Base-by-base conservation (phyloP, 768 basidiomycete species). In the Pisolithus marmoratus region DNA sequence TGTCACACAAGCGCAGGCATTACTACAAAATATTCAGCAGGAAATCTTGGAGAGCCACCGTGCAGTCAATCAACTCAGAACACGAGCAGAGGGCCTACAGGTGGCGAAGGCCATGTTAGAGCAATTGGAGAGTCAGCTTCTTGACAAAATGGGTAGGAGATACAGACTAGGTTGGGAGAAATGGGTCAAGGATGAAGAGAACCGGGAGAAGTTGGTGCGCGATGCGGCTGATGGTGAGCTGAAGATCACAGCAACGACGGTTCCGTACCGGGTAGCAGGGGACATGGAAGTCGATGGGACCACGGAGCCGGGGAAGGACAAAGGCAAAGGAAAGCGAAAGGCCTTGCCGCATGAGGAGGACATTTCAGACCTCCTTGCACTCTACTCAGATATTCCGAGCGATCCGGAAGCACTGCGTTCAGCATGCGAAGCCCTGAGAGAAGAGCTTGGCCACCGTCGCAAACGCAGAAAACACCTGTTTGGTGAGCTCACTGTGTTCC, bases 161-260 rank as follows among this genome's bases (percentile, higher is more conserved):
- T 92, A 91, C 71, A 79, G 89, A 46, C 63, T 87, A 23, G 95
- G 94, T 2, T 97, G 88, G 85, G 91, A 95, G 65, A 90, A 88
- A 60, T 98, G 95, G 94, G 71, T 89, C 20, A 84, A 84, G 58
- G 87, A 87, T 51, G 90, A 97, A 70, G 87, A 90, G 63, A 72
- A 72, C 31, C 78, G 94, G 24, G 92, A 95, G 70, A 80, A 74
- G 54, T 66, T 68, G 2, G 82, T 90, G 56, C 79, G 85, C 45
- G 81, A 81, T 38, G 80, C 74, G 2, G 78, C 81, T 1, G 77
- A 77, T 47, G 87, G 87, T 5, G 72, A 80, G 46, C 68, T 84
- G 50, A 67, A 69, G 12, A 68, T 77, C 44, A 77, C 74, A 17
- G 69, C 70, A 42, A 69, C 71, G 19, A 78, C 76, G 12, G 64